Conservation (phyloP, 2,329 filamentous ascomycete genomes). For the Botrytis sinoallii region DNA sequence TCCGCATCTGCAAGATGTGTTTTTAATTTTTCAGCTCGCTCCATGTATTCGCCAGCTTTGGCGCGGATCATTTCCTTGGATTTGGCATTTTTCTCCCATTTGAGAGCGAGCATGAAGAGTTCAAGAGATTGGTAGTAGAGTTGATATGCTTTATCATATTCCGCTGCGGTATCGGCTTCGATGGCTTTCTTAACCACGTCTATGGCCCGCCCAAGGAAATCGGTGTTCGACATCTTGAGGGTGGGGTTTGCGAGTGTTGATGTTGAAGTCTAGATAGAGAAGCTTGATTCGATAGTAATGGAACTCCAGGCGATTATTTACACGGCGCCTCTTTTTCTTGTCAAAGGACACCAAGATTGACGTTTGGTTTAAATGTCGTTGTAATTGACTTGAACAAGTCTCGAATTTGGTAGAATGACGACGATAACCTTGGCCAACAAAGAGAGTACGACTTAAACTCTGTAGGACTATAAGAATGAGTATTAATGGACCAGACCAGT, state of each 20-base stretch:
- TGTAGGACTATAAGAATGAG: not conserved
- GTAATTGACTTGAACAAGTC: not conserved
- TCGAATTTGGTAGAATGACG: slow-evolving; percentile 3
- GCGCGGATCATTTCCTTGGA: slow-evolving; percentile 96
- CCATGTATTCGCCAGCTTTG: slow-evolving; percentile 96
- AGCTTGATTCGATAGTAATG: not conserved
- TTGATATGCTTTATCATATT: slow-evolving; percentile 97
- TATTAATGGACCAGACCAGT: not conserved
- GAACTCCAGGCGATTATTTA: not conserved
- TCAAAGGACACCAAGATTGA: not conserved
- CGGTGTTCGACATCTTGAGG: slow-evolving; percentile 81
- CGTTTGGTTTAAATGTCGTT: not conserved
- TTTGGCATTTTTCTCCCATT: slow-evolving; percentile 99
- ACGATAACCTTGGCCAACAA: not conserved
- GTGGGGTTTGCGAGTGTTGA: slow-evolving; percentile 1
- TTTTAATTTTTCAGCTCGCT: slow-evolving; percentile 97
- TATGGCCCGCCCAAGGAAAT: slow-evolving; percentile 95
- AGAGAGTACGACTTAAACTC: not conserved
- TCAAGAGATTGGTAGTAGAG: slow-evolving; percentile 94
- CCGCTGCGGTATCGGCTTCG: slow-evolving; percentile 88
- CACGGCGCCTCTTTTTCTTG: not conserved
- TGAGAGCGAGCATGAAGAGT: slow-evolving; percentile 96
- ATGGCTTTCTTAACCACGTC: slow-evolving; percentile 97
- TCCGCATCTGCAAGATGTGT: slow-evolving; percentile 77
- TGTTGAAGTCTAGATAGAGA: not conserved